These are phyloP conservation scores for Vaccinium myrtillus DNA, from an alignment of 148 eudicot genomes.

Conservation along the genomic window DNA sequence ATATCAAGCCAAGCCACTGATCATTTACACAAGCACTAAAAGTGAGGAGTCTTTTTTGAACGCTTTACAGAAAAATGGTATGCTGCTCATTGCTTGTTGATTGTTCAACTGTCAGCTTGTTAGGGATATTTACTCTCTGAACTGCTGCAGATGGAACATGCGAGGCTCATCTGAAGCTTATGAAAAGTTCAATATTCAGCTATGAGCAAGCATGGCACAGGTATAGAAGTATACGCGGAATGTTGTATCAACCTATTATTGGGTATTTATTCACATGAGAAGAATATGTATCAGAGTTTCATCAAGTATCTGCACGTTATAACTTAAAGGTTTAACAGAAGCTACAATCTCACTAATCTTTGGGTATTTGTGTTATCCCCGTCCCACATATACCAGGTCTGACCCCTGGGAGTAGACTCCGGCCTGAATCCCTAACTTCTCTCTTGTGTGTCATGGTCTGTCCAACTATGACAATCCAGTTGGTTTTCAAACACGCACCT, in stretches of 20 bases:
- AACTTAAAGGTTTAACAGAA: background rate
- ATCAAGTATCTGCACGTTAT: background rate
- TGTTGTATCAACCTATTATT: background rate
- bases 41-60: conserved; percentile 70
- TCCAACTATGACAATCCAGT: background rate
- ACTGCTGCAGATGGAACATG: conserved; percentile 57
- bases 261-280: background rate
- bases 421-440: background rate
- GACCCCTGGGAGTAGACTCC: background rate
- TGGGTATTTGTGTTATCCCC: background rate
- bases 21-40: conserved; percentile 92
- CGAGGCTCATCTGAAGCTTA: conserved; percentile 71
- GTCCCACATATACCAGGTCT: background rate
- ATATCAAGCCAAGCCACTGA: conserved; percentile 80
- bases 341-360: background rate
- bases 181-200: conserved; percentile 90
- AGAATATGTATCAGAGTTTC: background rate
- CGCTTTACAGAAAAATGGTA: conserved; percentile 86
- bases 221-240: conserved; percentile 30
- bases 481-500: background rate
- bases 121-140: conserved; percentile 17
- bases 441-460: background rate
- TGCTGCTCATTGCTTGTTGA: conserved; percentile 12
- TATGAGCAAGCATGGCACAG: conserved; percentile 99
- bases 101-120: conserved; percentile 15